Conservation (phyloP, 1,284 basidiomycete species). For the Heimioporus retisporus region DNA sequence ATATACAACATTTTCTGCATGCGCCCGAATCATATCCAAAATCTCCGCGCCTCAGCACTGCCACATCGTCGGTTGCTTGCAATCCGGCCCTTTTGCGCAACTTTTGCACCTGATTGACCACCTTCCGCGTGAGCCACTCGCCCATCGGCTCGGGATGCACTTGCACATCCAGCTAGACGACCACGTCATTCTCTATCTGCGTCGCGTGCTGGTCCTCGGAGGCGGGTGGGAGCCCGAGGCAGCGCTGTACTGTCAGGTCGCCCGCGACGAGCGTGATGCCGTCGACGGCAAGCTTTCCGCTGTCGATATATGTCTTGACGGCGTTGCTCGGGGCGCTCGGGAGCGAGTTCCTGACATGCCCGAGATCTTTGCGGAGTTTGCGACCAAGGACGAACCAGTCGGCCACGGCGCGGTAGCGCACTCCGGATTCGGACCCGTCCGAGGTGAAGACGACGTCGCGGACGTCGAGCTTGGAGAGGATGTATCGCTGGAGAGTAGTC, state of each 20-base stretch:
- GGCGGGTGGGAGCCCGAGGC: slow-evolving; percentile 81
- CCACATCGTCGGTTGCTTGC: slow-evolving; percentile 95
- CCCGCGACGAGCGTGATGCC: slow-evolving; percentile 93
- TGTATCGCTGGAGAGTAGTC: slow-evolving; percentile 88
- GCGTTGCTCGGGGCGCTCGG: slow-evolving; percentile 86
- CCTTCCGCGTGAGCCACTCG: slow-evolving; percentile 91
- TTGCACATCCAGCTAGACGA: slow-evolving; percentile 87
- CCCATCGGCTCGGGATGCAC: slow-evolving; percentile 89
- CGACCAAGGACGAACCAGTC: slow-evolving; percentile 97
- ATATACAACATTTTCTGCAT: too few species aligned
- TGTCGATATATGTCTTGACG: slow-evolving; percentile 84
- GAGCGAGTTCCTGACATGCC: slow-evolving; percentile 91
- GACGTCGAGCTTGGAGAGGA: slow-evolving; percentile 97
- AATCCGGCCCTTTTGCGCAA: slow-evolving; percentile 96
- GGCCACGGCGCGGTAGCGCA: slow-evolving; percentile 92
- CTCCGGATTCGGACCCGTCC: slow-evolving; percentile 89
- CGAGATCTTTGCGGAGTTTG: slow-evolving; percentile 95
- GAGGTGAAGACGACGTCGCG: slow-evolving; percentile 91
- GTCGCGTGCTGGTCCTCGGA: slow-evolving; percentile 79
- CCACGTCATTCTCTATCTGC: slow-evolving; percentile 94
- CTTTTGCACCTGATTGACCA: slow-evolving; percentile 97
- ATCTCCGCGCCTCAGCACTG: slow-evolving; percentile 81
- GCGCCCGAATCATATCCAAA: slow-evolving; percentile 56
- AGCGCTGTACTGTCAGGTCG: slow-evolving; percentile 87
- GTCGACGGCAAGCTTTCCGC: slow-evolving; percentile 87